A percentile compares a stretch with the other conserved stretches of the same genome.
Evolutionary conservation across 108 stramenopile genomes (phyloP).

Genomic region (Conticribra guillardii): DNA sequence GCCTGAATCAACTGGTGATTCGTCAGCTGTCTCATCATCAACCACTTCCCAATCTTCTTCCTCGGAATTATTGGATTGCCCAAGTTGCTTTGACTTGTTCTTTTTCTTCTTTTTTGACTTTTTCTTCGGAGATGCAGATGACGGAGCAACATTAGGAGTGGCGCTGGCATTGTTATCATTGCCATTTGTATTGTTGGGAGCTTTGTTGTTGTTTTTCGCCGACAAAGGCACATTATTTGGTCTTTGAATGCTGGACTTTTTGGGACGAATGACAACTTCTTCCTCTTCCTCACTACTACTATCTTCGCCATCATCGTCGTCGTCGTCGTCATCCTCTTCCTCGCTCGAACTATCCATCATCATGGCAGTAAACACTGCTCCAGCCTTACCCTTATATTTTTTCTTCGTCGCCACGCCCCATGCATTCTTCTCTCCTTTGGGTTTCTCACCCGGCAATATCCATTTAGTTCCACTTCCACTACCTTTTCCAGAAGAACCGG

Average conservation of each 20-base stretch:
- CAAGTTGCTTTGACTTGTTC: slow-evolving; percentile 10
- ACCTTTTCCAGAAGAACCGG: slow-evolving; percentile 26
- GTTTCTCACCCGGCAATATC: slow-evolving; percentile 46
- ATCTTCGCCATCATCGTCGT: not conserved
- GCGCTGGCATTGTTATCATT: not conserved
- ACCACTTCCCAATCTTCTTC: not conserved
- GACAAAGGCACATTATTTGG: too few relatives aligned
- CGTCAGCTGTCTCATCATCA: not conserved
- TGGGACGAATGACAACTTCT: not conserved
- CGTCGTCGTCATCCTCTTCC: slow-evolving; percentile 65
- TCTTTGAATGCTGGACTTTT: too few relatives aligned
- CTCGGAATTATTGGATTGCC: not conserved
- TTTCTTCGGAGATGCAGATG: slow-evolving; percentile 11
- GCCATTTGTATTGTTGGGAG: too few relatives aligned
- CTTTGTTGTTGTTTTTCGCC: too few relatives aligned
- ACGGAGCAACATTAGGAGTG: not conserved
- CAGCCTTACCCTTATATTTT: slow-evolving; percentile 39
- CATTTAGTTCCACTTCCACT: slow-evolving; percentile 37
- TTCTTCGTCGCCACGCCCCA: slow-evolving; percentile 42
- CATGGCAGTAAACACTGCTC: slow-evolving; percentile 86
- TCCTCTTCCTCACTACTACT: not conserved
- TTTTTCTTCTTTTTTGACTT: slow-evolving; percentile 33
- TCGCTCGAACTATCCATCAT: slow-evolving; percentile 87
- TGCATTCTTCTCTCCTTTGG: slow-evolving; percentile 21
- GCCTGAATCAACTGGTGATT: not conserved